Conservation (phyloP, 495 filamentous ascomycete genomes). For the Jackrogersella minutella region DNA sequence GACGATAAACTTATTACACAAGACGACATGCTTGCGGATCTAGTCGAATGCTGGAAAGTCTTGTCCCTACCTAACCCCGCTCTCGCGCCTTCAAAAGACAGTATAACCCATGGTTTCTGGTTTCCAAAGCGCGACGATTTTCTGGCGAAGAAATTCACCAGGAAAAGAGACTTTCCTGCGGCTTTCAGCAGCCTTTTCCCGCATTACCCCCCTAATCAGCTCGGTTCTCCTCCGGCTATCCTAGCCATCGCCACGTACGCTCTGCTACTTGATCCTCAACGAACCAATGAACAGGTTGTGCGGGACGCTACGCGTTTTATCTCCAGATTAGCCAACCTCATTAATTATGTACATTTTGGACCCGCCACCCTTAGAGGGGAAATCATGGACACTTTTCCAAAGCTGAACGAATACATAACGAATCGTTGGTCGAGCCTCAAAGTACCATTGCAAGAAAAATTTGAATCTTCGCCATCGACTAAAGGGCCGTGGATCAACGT, state of each 20-base stretch:
- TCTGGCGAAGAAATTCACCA: constrained; percentile 14
- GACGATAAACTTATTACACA: constrained; percentile 41
- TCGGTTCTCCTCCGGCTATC: constrained; percentile 40
- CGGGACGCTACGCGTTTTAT: constrained; percentile 38
- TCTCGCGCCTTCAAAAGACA: background rate
- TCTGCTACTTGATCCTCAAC: constrained; percentile 48
- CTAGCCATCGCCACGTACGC: constrained; percentile 54
- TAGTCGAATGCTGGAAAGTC: constrained; percentile 51
- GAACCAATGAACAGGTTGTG: constrained; percentile 20
- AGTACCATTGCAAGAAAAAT: constrained; percentile 8
- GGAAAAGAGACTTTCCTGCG: constrained; percentile 25
- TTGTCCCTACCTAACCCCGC: constrained; percentile 40
- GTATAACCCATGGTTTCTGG: constrained; percentile 35
- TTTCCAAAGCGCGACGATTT: constrained; percentile 33
- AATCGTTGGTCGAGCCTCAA: constrained; percentile 35
- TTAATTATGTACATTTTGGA: constrained; percentile 26
- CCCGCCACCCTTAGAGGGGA: constrained; percentile 12
- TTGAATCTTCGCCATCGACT: constrained; percentile 1
- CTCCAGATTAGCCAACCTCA: constrained; percentile 30
- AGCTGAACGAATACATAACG: constrained; percentile 30
- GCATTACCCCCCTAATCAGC: constrained; percentile 30
- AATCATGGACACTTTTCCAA: constrained; percentile 17
- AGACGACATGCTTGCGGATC: constrained; percentile 49
- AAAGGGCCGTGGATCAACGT: too few relatives aligned
- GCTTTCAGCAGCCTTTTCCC: constrained; percentile 48